phyloP scores from a whole-genome alignment of 1,284 basidiomycete genomes.

The Neolentinus lepideus region DNA sequence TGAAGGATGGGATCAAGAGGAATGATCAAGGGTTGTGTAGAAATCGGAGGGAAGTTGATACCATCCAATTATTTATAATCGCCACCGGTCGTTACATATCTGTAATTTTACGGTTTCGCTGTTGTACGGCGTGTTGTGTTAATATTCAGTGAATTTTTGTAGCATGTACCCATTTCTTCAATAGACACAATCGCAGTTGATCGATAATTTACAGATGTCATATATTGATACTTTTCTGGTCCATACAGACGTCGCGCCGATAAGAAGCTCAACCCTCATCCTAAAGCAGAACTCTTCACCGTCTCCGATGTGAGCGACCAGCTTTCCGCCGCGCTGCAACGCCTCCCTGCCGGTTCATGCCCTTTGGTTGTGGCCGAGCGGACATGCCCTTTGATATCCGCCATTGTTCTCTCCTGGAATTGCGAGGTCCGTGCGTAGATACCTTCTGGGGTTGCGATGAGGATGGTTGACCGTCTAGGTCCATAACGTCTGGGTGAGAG shows the following conservation, averaged over 20 bases:
- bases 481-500: constrained; percentile 42
- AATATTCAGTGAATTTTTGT: background rate
- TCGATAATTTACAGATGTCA: background rate
- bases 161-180: background rate
- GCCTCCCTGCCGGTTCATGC: constrained; percentile 62
- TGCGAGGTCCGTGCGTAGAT: constrained; percentile 69
- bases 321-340: constrained; percentile 53
- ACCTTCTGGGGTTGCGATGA: constrained; percentile 28
- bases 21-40: no score
- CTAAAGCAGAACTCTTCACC: constrained; percentile 34
- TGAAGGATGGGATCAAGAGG: background rate
- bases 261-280: background rate
- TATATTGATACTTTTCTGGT: background rate
- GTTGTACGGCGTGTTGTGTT: background rate
- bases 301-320: constrained; percentile 62
- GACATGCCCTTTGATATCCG: constrained; percentile 63
- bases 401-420: constrained; percentile 69
- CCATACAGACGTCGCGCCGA: background rate
- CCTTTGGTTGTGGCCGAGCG: constrained; percentile 38
- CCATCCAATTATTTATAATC: background rate
- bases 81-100: background rate
- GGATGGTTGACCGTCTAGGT: constrained; percentile 32
- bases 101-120: background rate
- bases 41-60: no score
- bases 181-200: background rate